phyloP scores from a whole-genome alignment of 371 early-diverging fungal genomes.

The Basidiobolus meristosporus region DNA sequence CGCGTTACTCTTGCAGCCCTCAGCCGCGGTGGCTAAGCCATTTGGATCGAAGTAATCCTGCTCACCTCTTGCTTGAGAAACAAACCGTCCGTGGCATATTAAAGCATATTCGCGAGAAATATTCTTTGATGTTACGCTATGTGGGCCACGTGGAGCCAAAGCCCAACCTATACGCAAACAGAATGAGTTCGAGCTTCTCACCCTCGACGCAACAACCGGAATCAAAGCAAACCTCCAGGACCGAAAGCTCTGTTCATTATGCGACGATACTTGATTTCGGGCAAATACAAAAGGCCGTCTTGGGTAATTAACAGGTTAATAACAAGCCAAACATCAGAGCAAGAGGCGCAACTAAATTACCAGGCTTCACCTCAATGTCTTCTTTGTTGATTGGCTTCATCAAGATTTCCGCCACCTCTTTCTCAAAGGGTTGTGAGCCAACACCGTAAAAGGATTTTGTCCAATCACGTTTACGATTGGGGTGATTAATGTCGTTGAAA shows the following conservation, averaged over 20 bases:
- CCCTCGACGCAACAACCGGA: not conserved
- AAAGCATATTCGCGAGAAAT: constrained; percentile 87
- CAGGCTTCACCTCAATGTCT: constrained; percentile 87
- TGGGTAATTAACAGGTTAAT: not conserved
- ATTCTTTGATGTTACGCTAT: constrained; percentile 56
- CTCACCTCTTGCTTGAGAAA: constrained; percentile 89
- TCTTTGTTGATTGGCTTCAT: constrained; percentile 40
- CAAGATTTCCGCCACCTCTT: constrained; percentile 45
- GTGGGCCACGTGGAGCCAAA: constrained; percentile 82
- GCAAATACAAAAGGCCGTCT: constrained; percentile 85
- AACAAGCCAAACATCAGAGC: not conserved
- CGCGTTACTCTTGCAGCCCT: constrained; percentile 88
- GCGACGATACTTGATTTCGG: constrained; percentile 92
- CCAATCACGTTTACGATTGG: constrained; percentile 25
- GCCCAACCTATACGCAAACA: constrained; percentile 39
- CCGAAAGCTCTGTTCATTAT: constrained; percentile 89
- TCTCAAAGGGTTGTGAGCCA: constrained; percentile 45
- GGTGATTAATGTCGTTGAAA: too few species aligned
- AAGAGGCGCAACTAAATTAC: constrained; percentile 12
- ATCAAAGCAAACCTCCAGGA: constrained; percentile 56
- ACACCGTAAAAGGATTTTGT: constrained; percentile 53
- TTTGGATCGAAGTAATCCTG: constrained; percentile 67
- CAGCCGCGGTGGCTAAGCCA: constrained; percentile 68
- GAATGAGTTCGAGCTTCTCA: not conserved
- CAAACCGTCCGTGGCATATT: constrained; percentile 67